Percentiles rank a stretch among this genome's conserved stretches.
Conservation (phyloP, 139 green algal genomes). For the Tetraselmis striata region DNA sequence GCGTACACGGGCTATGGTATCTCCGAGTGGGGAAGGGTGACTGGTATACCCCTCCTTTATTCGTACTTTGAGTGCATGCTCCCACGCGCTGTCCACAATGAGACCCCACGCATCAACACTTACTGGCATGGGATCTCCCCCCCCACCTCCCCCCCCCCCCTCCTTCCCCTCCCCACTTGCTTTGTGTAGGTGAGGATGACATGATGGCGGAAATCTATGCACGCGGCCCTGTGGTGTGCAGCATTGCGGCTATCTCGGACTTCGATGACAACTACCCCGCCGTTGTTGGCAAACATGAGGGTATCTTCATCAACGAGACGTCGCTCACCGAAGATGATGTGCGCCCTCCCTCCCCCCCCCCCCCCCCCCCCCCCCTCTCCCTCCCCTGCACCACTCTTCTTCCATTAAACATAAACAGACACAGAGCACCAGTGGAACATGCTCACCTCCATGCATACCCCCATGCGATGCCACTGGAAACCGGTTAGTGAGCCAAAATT, state of each 20-base stretch:
- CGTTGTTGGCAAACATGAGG: slow-evolving; percentile 31
- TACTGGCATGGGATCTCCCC: too few relatives aligned
- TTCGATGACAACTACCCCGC: slow-evolving; percentile 47
- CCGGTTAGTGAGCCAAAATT: too few relatives aligned
- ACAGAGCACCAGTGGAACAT: slow-evolving; percentile 17
- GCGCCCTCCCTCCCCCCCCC: too few relatives aligned
- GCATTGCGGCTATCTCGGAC: slow-evolving; percentile 36
- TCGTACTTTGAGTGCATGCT: neutral
- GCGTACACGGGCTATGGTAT: neutral
- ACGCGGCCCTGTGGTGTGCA: slow-evolving; percentile 39
- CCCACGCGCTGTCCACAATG: neutral
- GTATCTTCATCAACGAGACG: neutral
- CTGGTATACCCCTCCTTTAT: too few relatives aligned
- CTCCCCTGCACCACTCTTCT: too few relatives aligned
- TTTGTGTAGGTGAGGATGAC: slow-evolving; percentile 12
- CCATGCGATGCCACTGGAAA: too few relatives aligned
- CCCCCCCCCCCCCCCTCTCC: too few relatives aligned
- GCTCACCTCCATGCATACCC: neutral
- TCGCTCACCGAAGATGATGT: too few relatives aligned
- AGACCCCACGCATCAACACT: neutral
- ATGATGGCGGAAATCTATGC: slow-evolving; percentile 41
- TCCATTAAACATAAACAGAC: too few relatives aligned
- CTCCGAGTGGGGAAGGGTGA: neutral
- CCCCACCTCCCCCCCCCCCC: slow-evolving; percentile 18
- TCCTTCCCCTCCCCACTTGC: neutral